Base-by-base conservation (phyloP, 352 stramenopile genomes). In the Phytophthora vignae region DNA sequence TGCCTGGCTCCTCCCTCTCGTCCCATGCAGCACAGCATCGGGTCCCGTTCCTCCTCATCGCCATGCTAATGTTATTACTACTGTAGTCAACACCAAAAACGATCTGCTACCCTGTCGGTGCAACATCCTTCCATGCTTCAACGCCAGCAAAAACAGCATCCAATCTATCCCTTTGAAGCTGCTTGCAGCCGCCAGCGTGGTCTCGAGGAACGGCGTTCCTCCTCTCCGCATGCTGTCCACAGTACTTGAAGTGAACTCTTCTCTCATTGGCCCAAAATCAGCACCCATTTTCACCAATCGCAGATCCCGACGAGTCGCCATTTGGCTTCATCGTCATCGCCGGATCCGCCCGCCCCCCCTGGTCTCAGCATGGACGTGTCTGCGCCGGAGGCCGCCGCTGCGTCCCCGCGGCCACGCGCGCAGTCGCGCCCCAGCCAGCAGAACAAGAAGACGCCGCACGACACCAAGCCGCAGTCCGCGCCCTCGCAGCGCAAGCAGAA, bases 401-500 rank as follows among this genome's bases (percentile, higher is more conserved):
- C 27, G 33, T 12, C 56, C 3, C 3, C 54, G 44, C 70, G 19
- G 1, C 9, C 38, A 2, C 46, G 10, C 29, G 15, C 15, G 7
- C 52, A 21, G 2, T 48, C 22, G 11, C 25, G 25, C 10, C 63
- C 15, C 2, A 10, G 22, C 5, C 25, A 67, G 5, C 21, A 52
- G n/a, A 60, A 56, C 4, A 67, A 67, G 29, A 72, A 67, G 10
- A 11, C 14, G 8, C 14, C 29, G 4, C 9, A 60, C 9, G 40
- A 64, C 11, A 12, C 31, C 12, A 67, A 46, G 40, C 40, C 25
- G 54, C 55, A 76, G 8, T 19, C 27, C 3, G 46, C 31, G 27
- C 42, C 52, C 5, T 69, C 46, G 11, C 69, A 70, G 40, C 53
- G 53, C 29, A 73, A 78, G 53, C 57, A 78, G 54, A 71, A 76